Conservation (phyloP, 495 filamentous ascomycete genomes). For the Aspergillus bertholletiae region DNA sequence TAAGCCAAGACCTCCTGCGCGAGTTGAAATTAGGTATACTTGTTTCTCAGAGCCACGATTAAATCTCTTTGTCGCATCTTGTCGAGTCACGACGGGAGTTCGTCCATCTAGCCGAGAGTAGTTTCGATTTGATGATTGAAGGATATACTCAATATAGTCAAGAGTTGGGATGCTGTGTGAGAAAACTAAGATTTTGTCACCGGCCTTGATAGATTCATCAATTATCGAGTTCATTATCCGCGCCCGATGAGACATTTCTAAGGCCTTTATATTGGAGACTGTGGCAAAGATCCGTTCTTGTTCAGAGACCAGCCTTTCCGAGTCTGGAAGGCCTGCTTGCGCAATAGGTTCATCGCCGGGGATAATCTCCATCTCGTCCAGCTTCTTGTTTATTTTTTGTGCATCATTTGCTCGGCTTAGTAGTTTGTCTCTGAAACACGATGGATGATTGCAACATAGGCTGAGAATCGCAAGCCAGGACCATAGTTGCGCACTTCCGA, state of each 20-base stretch:
- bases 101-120: constrained; percentile 65
- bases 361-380: constrained; percentile 21
- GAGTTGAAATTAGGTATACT: constrained; percentile 79
- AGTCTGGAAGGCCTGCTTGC: constrained; percentile 28
- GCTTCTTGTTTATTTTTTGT: constrained; percentile 23
- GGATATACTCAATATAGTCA: constrained; percentile 58
- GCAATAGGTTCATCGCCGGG: constrained; percentile 25
- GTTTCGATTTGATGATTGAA: constrained; percentile 37
- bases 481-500: constrained; percentile 32
- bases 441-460: constrained; percentile 75
- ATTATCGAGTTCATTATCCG: constrained; percentile 64
- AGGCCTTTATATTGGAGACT: constrained; percentile 27
- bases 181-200: constrained; percentile 75
- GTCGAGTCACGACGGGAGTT: constrained; percentile 51
- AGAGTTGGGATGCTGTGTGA: constrained; percentile 69
- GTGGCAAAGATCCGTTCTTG: constrained; percentile 26
- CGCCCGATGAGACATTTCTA: constrained; percentile 60
- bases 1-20: constrained; percentile 74
- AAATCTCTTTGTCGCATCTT: constrained; percentile 61
- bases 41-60: constrained; percentile 43
- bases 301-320: constrained; percentile 14
- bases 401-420: constrained; percentile 19
- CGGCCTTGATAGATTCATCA: constrained; percentile 49
- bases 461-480: constrained; percentile 54
- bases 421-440: constrained; percentile 57